Base-by-base conservation (phyloP, 2,329 filamentous ascomycete genomes). In the Colletotrichum tofieldiae region DNA sequence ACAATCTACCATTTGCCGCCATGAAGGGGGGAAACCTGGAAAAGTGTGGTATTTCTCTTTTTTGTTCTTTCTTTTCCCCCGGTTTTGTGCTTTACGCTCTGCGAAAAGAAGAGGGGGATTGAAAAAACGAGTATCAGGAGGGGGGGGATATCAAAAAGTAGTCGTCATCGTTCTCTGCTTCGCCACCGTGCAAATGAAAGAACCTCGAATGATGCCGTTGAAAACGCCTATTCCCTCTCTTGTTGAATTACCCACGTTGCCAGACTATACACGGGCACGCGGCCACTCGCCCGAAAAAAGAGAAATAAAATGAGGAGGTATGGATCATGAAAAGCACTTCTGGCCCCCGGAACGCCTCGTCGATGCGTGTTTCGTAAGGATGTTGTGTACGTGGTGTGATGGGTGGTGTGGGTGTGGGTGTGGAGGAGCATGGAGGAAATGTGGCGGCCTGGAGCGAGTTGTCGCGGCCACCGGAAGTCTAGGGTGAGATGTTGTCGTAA, bases 141-240 rank as follows among this genome's bases (percentile, higher is more conserved):
- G 39, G 45, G 39, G 45, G 69, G 70, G 70, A 72, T 72, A 72
- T 72, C 70, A 70, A 61, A 56, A 52, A 72, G 59, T 54, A 70
- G 65, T 72, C 70, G 70, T 72, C 70, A 72, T 72, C 70, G 70
- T 72, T 65, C 60, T 70, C 47, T 54, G 60, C 70, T 72, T 70
- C 58, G 70, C 70, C 70, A 70, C 70, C 52, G 32, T 52, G 32
- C 16, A 66, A 60, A 58, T 12, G 65, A 52, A 56, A 11, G 16
- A 59, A 65, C 32, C 37, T 29, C 11, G 58, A 61, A 52, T 39
- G 26, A 55, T 64, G 49, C 65, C 49, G n/a, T 61, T 23, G 35
- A 29, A 45, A 68, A 68, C 65, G 65, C 65, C 65, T 47, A 14
- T 41, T 49, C 37, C 26, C 41, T 47, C 32, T 47, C 32, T 51